Conservation (phyloP, 2,329 filamentous ascomycete species). For the Colletotrichum sojae region DNA sequence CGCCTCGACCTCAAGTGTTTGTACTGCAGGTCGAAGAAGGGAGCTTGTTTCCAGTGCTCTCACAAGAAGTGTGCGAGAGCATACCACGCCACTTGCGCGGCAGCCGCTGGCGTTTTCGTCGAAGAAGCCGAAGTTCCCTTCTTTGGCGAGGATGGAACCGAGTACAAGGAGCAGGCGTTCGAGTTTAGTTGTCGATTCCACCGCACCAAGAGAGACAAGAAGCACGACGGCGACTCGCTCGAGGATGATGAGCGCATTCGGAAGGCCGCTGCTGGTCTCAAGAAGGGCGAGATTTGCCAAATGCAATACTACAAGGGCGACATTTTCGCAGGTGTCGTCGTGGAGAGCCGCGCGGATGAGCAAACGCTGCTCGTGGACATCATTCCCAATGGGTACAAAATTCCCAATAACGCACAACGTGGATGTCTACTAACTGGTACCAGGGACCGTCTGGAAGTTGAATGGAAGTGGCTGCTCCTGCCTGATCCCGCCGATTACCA, state of each 20-base stretch:
- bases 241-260: slow-evolving; percentile 79
- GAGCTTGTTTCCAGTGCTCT: slow-evolving; percentile 97
- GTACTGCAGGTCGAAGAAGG: slow-evolving; percentile 93
- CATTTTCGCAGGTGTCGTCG: slow-evolving; percentile 90
- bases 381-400: slow-evolving; percentile 83
- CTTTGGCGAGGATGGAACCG: slow-evolving; percentile 89
- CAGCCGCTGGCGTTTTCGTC: slow-evolving; percentile 91
- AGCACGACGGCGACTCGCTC: slow-evolving; percentile 76
- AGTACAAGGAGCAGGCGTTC: slow-evolving; percentile 92
- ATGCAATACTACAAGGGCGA: slow-evolving; percentile 87
- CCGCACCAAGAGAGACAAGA: slow-evolving; percentile 87
- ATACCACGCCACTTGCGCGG: slow-evolving; percentile 95
- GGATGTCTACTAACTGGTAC: slow-evolving; percentile 55
- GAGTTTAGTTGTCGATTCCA: slow-evolving; percentile 97
- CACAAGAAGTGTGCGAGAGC: slow-evolving; percentile 93
- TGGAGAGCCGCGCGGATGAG: slow-evolving; percentile 85
- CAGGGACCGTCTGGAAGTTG: slow-evolving; percentile 82
- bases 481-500: slow-evolving; percentile 79
- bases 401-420: slow-evolving; percentile 13
- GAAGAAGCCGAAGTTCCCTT: slow-evolving; percentile 89
- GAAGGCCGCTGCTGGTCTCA: slow-evolving; percentile 77
- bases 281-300: slow-evolving; percentile 84
- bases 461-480: slow-evolving; percentile 88
- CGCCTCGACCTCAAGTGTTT: slow-evolving; percentile 94
- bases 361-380: slow-evolving; percentile 84